Evolutionary conservation across 768 basidiomycete genomes (phyloP), one percentile per base, ranked within the genome.

Genomic region (Lyophyllum semitale): DNA sequence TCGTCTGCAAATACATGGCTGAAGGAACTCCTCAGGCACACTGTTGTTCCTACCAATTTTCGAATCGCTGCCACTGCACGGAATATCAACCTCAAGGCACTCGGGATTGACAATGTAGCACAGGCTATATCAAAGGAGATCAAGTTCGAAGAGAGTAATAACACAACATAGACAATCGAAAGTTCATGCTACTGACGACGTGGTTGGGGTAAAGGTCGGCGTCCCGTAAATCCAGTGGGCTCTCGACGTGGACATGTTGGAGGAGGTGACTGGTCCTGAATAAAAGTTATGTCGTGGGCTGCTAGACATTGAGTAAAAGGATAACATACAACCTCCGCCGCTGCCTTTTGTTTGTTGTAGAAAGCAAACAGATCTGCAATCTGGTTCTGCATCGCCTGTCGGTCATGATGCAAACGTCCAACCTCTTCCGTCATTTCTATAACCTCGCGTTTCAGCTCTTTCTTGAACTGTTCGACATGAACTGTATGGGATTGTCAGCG

Each of bases 391-490:
- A 89, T 73, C 22, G 66, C 70, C 60, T 87, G 85, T 59, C 84
- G 79, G 67, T 89, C 87, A 38, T 78, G 76, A 59, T 89, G 84
- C 18, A 89, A 70, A 32, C 82, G 80, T 40, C 80, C 81, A 32
- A 93, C 85, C 61, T 94, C 91, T 54, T 86, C 78, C 6, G 88
- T 87, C 79, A 89, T 88, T 22, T 75, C 74, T 54, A 87, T 70
- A 12, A 93, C 91, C 64, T 94, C 91, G 38, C 83, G 77, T 46
- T 84, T 80, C 11, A 95, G 74, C 57, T 91, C 85, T 58, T 88
- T 83, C 74, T 92, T 95, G 74, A 95, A 90, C 64, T 93, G 86
- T 60, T 93, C 90, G 45, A 95, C 87, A 60, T 95, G 93, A 22
- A 82, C 92, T 93, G 62, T 38, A 22, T 49, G 52, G 40, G 35